Base-by-base conservation (phyloP, 768 basidiomycete genomes). In the Termitomyces sp. region DNA sequence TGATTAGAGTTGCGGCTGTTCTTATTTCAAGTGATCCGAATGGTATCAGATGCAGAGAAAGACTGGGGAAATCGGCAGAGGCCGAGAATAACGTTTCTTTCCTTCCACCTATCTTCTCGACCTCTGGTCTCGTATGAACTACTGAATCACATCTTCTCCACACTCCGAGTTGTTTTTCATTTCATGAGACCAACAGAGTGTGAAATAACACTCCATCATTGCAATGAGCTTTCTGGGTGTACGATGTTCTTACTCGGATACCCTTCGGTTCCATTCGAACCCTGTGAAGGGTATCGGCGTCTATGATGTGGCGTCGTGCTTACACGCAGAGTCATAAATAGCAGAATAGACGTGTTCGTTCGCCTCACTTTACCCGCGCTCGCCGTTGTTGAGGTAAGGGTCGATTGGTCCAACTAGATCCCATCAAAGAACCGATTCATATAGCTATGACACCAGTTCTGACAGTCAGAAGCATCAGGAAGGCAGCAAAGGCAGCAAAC, bases 171-270 rank as follows among this genome's bases (percentile, higher is more conserved):
- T 15, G 20, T 29, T 38, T 25, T 2, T 14, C 14, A 20, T 8
- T 46, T 10, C n/a, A 9, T 46, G 46, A 46, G 20, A 5, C 20
- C 40, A 17, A 3, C 45, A 11, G 45, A 46, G n/a, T 20, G n/a
- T 25, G 20, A 46, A 25, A 53, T 38, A 29, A 7, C 36, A 37
- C n/a, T 15, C 6, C n/a, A 10, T 12, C 36, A 52, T 20, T 5
- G 9, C 10, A n/a, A 2, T 52, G 11, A 37, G 36, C 11, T n/a
- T n/a, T 34, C 51, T 38, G 52, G 52, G 12, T 53, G 14, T 9
- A 53, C 52, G 14, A 53, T 53, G 36, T 38, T 6, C 52, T 37
- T 53, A 53, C 52, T 53, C 52, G 52, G 52, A 53, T 8, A 25
- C 1, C 14, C 9, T 38, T 29, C 34, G 37, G 12, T 53, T 53